phyloP scores from a whole-genome alignment of 2,329 filamentous ascomycete genomes.

The Diaporthe citri region DNA sequence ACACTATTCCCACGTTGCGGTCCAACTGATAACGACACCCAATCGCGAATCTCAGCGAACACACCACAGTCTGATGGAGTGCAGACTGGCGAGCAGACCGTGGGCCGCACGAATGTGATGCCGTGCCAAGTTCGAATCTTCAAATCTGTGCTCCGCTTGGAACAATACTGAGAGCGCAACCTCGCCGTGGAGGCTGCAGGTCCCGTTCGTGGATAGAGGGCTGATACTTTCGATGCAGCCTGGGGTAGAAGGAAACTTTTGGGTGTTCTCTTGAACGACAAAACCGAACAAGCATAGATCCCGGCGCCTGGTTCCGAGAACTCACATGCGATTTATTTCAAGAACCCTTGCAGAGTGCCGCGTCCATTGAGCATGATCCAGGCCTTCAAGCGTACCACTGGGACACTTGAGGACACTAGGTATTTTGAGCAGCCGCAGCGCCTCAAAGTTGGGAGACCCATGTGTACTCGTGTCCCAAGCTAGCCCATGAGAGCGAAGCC shows the following conservation, averaged over 20 bases:
- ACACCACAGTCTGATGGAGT: background rate
- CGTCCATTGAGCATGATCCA: constrained; percentile 16
- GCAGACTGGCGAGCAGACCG: background rate
- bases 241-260: no score
- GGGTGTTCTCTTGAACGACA: background rate
- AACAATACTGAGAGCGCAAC: background rate
- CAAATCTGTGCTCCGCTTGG: constrained; percentile 21
- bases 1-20: background rate
- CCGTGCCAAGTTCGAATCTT: background rate
- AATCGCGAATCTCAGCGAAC: constrained; percentile 14
- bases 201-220: background rate
- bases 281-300: background rate
- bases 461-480: background rate
- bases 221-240: background rate
- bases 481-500: background rate
- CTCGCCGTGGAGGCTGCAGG: background rate
- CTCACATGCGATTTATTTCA: background rate
- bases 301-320: background rate
- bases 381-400: background rate
- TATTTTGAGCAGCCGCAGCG: background rate
- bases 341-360: background rate
- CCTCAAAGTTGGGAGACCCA: background rate
- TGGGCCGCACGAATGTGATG: background rate
- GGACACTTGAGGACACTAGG: background rate
- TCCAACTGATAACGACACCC: background rate